phyloP scores from a whole-genome alignment of 2,329 filamentous ascomycete species.

The Tympanopsis confertula region DNA sequence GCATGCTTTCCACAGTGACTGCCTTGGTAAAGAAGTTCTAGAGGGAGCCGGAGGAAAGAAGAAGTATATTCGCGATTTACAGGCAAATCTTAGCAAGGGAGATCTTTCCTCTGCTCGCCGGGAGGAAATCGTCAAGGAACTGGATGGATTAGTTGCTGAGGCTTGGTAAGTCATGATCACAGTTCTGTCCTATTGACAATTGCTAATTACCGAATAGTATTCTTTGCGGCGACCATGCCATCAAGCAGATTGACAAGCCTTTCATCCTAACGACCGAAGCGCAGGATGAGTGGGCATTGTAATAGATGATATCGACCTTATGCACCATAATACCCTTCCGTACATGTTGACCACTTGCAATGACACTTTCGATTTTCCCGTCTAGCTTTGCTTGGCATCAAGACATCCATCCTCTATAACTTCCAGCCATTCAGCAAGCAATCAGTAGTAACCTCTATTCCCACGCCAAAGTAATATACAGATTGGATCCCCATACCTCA shows the following conservation, averaged over 20 bases:
- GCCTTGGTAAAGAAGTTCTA: conserved; percentile 73
- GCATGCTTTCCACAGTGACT: conserved; percentile 94
- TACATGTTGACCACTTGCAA: no score
- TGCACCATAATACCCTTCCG: no score
- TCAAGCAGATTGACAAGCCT: conserved; percentile 86
- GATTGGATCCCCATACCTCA: no score
- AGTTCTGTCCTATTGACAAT: conserved; percentile 11
- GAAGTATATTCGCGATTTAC: conserved; percentile 72
- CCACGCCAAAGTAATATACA: no score
- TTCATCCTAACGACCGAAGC: conserved; percentile 70
- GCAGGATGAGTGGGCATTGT: conserved; percentile 68
- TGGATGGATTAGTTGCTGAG: conserved; percentile 83
- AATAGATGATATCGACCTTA: no score
- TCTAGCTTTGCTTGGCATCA: no score
- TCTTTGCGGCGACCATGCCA: conserved; percentile 85
- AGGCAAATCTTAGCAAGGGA: conserved; percentile 71
- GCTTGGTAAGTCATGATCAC: conserved; percentile 55
- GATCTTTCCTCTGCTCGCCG: conserved; percentile 58
- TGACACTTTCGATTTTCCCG: no score
- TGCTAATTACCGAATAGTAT: conserved; percentile 44
- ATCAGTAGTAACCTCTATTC: no score
- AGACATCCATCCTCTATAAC: no score
- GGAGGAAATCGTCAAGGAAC: conserved; percentile 73
- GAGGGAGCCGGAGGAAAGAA: conserved; percentile 67
- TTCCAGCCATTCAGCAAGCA: no score